Conservation (phyloP, 2,329 filamentous ascomycete genomes). For the Fusarium proliferatum region DNA sequence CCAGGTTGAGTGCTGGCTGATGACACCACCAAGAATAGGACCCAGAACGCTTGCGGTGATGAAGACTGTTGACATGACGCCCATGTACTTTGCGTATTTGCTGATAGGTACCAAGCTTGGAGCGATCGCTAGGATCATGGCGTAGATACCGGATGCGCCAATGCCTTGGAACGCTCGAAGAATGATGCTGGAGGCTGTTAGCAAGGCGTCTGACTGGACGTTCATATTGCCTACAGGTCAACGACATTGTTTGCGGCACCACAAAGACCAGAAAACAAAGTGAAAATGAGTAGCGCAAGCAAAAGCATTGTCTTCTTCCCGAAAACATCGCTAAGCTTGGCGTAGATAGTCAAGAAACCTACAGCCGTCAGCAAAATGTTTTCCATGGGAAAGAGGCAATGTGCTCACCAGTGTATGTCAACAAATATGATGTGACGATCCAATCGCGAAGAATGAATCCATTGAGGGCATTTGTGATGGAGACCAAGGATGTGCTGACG, state of each 20-base stretch:
- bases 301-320: conserved; percentile 14
- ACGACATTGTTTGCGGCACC: conserved; percentile 1
- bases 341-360: conserved; percentile 9
- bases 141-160: conserved; percentile 4
- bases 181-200: neutral
- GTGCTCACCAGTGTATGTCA: neutral
- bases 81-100: conserved; percentile 12
- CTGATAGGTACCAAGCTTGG: neutral
- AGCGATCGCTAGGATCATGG: conserved; percentile 7
- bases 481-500: conserved; percentile 10
- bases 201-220: fast-evolving
- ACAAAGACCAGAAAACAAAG: conserved; percentile 6
- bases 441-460: conserved; percentile 15
- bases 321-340: conserved; percentile 8
- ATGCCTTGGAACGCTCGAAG: conserved; percentile 4
- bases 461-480: conserved; percentile 3
- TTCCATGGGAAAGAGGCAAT: fast-evolving
- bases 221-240: neutral
- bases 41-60: conserved; percentile 7
- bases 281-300: neutral
- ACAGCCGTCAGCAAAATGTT: fast-evolving
- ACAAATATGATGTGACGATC: conserved; percentile 11
- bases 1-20: conserved; percentile 15
- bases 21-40: neutral
- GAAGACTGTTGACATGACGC: conserved; percentile 9